These are phyloP conservation scores for Neospora caninum DNA, from an alignment of 169 alveolate genomes.

Conservation along the genomic window DNA sequence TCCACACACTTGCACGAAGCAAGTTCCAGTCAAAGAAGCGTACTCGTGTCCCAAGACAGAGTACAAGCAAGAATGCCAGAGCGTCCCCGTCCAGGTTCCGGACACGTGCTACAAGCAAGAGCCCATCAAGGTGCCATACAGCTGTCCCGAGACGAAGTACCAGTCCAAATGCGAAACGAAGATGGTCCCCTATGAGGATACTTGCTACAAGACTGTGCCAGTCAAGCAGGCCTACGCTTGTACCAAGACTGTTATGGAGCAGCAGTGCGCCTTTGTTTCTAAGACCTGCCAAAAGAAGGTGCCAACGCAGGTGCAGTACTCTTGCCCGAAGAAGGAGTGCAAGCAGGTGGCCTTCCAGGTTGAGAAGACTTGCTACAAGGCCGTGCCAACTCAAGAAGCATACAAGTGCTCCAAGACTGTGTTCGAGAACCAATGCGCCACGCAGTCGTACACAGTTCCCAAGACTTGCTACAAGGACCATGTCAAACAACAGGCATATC, in stretches of 20 bases:
- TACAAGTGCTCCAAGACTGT: slow-evolving; percentile 53
- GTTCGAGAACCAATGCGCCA: slow-evolving; percentile 45
- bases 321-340: slow-evolving; percentile 53
- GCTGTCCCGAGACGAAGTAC: slow-evolving; percentile 61
- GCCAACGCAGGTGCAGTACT: slow-evolving; percentile 50
- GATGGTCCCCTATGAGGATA: slow-evolving; percentile 60
- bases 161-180: slow-evolving; percentile 48
- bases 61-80: neutral
- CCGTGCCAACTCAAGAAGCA: slow-evolving; percentile 49
- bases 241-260: slow-evolving; percentile 51
- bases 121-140: slow-evolving; percentile 49
- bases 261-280: slow-evolving; percentile 56
- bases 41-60: slow-evolving; percentile 31
- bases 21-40: slow-evolving; percentile 6
- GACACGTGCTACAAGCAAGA: slow-evolving; percentile 23
- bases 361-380: slow-evolving; percentile 52
- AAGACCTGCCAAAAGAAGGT: slow-evolving; percentile 51
- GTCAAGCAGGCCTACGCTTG: slow-evolving; percentile 58
- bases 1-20: slow-evolving; percentile 17
- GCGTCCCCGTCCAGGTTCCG: neutral
- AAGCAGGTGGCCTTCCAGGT: slow-evolving; percentile 37
- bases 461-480: slow-evolving; percentile 55
- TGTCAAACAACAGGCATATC: slow-evolving; percentile 48
- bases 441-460: slow-evolving; percentile 52
- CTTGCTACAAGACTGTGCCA: slow-evolving; percentile 34